Percentiles rank a stretch among this genome's conserved stretches.
Evolutionary conservation across 2,329 filamentous ascomycete genomes (phyloP).

Genomic region (Xylaria sp.): DNA sequence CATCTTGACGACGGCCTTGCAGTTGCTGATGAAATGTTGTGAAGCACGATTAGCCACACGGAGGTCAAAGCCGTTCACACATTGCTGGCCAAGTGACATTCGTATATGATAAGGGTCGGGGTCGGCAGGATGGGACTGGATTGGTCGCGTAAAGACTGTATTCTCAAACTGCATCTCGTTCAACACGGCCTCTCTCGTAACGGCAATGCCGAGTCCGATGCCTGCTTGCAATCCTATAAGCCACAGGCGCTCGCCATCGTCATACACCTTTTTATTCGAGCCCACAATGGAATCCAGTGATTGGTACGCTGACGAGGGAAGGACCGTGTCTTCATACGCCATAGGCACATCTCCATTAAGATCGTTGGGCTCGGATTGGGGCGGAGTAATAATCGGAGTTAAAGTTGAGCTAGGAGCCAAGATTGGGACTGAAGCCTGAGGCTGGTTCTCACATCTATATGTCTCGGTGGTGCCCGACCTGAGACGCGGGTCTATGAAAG

Average conservation of each 20-base stretch:
- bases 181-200: constrained; percentile 23
- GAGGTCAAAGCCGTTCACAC: constrained; percentile 14
- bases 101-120: not conserved
- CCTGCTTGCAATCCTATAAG: constrained; percentile 31
- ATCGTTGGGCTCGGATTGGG: not conserved
- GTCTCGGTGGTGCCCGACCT: not conserved
- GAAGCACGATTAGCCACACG: constrained; percentile 15
- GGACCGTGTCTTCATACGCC: not conserved
- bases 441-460: not conserved
- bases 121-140: not conserved
- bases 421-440: not conserved
- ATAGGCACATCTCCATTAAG: not conserved
- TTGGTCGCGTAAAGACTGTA: constrained; percentile 12
- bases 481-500: constrained; percentile 17
- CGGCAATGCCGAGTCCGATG: constrained; percentile 30
- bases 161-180: constrained; percentile 24
- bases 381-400: not conserved
- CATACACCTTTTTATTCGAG: not conserved
- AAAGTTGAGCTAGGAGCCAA: not conserved
- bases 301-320: constrained; percentile 10
- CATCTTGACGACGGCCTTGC: not conserved
- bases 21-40: not conserved
- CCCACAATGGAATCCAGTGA: constrained; percentile 25
- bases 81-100: constrained; percentile 11
- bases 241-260: constrained; percentile 20